These are phyloP conservation scores for Xylaria acuta DNA, from an alignment of 495 filamentous ascomycete genomes.

Conservation along the genomic window DNA sequence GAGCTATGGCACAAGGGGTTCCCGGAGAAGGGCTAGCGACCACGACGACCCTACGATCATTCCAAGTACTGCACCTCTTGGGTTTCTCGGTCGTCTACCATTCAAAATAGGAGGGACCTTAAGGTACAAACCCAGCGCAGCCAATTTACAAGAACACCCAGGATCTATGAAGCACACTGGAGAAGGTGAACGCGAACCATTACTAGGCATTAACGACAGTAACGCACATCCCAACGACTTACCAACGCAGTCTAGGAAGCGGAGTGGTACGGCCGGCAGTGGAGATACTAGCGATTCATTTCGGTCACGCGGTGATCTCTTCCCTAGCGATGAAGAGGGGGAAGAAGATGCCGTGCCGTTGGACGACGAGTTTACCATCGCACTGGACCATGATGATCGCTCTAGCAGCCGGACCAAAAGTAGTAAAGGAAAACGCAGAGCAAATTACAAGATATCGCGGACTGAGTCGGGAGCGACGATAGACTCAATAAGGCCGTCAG, in stretches of 20 bases:
- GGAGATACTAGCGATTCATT: conserved; percentile 85
- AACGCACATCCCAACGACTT: conserved; percentile 29
- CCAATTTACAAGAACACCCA: conserved; percentile 90
- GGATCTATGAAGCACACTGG: conserved; percentile 49
- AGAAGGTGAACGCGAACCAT: conserved; percentile 70
- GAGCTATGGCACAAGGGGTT: conserved; percentile 81
- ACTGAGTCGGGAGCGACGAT: conserved; percentile 59
- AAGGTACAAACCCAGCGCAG: conserved; percentile 88
- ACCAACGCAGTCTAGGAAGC: conserved; percentile 60
- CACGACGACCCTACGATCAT: conserved; percentile 89
- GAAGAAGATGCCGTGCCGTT: conserved; percentile 91
- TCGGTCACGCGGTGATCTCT: conserved; percentile 91
- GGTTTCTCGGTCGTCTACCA: conserved; percentile 83
- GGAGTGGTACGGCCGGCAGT: conserved; percentile 83
- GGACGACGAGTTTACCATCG: conserved; percentile 90
- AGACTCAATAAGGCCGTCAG: conserved; percentile 52
- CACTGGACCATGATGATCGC: conserved; percentile 75
- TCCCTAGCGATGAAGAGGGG: conserved; percentile 88
- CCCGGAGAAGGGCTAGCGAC: conserved; percentile 68
- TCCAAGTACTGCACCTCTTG: conserved; percentile 82
- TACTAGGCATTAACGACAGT: conserved; percentile 64
- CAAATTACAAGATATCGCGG: conserved; percentile 62
- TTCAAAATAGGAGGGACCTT: conserved; percentile 84
- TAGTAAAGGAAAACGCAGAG: conserved; percentile 65
- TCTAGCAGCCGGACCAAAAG: conserved; percentile 70